phyloP scores from a whole-genome alignment of 2,329 filamentous ascomycete genomes.

The Xylariaceae sp. region DNA sequence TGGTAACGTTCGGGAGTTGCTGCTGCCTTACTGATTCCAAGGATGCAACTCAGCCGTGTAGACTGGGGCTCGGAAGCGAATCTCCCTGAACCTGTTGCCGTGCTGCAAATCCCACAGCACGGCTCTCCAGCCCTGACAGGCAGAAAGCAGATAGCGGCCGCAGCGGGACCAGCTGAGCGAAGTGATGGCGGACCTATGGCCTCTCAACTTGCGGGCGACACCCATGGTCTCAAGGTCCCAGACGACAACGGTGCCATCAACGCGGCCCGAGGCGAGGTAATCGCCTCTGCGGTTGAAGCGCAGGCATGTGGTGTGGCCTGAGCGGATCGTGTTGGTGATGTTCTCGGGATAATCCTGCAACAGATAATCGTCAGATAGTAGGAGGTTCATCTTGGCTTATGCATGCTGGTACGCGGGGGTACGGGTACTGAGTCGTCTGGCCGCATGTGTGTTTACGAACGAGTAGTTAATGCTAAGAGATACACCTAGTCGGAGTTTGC shows the following conservation, averaged over 20 bases:
- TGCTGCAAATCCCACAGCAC: constrained; percentile 87
- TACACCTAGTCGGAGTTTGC: too few relatives aligned
- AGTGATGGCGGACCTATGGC: constrained; percentile 90
- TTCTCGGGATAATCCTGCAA: constrained; percentile 85
- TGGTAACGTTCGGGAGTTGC: neutral
- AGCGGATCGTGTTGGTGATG: constrained; percentile 81
- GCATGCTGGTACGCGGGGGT: neutral
- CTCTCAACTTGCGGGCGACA: constrained; percentile 87
- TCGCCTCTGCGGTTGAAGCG: constrained; percentile 95
- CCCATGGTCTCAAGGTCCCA: constrained; percentile 98
- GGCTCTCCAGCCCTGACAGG: constrained; percentile 94
- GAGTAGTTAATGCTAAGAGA: too few relatives aligned
- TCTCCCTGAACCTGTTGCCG: constrained; percentile 70
- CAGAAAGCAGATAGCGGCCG: constrained; percentile 86
- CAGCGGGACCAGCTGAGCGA: constrained; percentile 93
- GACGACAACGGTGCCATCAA: constrained; percentile 90
- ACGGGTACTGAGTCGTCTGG: neutral
- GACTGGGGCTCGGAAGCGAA: constrained; percentile 88
- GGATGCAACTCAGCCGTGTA: constrained; percentile 97
- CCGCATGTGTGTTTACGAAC: too few relatives aligned
- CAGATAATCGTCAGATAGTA: constrained; percentile 62
- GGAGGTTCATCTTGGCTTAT: constrained; percentile 50
- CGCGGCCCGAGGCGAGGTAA: constrained; percentile 88
- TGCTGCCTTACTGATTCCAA: constrained; percentile 69
- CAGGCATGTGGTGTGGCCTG: constrained; percentile 62